Evolutionary conservation across 2,329 filamentous ascomycete species (phyloP).

Genomic region (Aspergillus ibericus): DNA sequence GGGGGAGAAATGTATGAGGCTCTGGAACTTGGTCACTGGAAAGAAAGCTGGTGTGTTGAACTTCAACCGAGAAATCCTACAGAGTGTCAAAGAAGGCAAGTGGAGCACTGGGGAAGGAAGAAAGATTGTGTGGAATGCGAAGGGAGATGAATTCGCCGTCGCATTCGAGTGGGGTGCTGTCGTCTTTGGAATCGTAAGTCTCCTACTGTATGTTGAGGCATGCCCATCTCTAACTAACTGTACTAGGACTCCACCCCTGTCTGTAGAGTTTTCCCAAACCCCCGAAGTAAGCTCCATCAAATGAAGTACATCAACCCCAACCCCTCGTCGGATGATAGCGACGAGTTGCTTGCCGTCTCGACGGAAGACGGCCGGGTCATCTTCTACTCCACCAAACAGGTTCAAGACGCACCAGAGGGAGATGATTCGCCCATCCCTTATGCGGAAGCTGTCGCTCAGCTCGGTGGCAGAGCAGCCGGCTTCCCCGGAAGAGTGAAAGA

Average conservation of each 20-base stretch:
- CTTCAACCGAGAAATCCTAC: conserved; percentile 72
- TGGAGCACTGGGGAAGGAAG: conserved; percentile 79
- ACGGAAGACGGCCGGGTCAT: conserved; percentile 88
- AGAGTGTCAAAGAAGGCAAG: conserved; percentile 72
- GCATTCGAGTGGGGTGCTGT: conserved; percentile 82
- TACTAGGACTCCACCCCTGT: conserved; percentile 72
- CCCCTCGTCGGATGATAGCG: conserved; percentile 47
- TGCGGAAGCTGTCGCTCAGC: conserved; percentile 63
- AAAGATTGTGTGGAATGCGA: conserved; percentile 75
- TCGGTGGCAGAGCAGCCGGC: conserved; percentile 71
- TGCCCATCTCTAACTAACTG: conserved; percentile 16
- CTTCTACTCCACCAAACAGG: conserved; percentile 70
- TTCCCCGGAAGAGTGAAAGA: conserved; percentile 80
- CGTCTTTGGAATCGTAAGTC: conserved; percentile 72
- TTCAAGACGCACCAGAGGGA: conserved; percentile 43
- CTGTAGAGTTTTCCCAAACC: conserved; percentile 68
- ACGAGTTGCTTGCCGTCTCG: conserved; percentile 69
- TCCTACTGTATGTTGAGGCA: neutral
- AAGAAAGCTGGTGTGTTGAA: conserved; percentile 93
- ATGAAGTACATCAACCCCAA: conserved; percentile 64
- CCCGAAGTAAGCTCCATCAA: conserved; percentile 78
- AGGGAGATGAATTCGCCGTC: conserved; percentile 81
- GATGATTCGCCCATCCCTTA: conserved; percentile 60
- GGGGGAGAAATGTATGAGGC: conserved; percentile 84
- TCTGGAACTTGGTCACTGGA: conserved; percentile 96